These are phyloP conservation scores for Hibiscus syriacus DNA, from an alignment of 345 rosid genomes.

Conservation along the genomic window DNA sequence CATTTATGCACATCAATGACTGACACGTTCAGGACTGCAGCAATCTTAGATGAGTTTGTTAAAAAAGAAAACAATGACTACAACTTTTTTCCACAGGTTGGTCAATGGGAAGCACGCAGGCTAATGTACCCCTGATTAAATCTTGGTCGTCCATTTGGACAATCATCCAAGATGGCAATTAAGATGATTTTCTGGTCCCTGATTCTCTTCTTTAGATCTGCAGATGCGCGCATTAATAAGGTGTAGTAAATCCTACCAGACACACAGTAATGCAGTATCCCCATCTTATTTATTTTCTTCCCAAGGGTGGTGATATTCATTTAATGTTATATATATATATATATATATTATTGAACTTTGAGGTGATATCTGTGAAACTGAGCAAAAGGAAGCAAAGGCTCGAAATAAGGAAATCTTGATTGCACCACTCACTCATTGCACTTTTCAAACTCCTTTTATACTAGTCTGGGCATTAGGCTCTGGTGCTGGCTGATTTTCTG, in stretches of 20 bases:
- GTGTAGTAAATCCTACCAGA: background rate
- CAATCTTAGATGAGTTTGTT: too few relatives aligned
- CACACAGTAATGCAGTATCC: background rate
- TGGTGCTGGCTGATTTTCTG: background rate
- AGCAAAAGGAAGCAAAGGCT: constrained; percentile 13
- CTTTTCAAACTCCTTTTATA: background rate
- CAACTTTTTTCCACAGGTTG: constrained; percentile 25
- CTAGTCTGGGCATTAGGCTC: background rate
- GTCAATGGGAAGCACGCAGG: constrained; percentile 19
- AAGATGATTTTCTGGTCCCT: too few relatives aligned
- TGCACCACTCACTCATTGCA: background rate
- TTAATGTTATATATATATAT: background rate
- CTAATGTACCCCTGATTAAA: constrained; percentile 8
- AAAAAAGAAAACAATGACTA: constrained; percentile 5
- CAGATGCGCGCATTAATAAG: too few relatives aligned
- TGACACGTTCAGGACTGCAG: too few relatives aligned
- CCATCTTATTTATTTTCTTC: background rate
- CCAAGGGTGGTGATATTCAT: background rate
- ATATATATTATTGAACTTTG: too few relatives aligned
- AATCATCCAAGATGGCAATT: constrained; percentile 4
- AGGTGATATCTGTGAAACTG: background rate
- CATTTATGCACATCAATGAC: too few relatives aligned
- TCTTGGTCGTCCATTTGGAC: constrained; percentile 19
- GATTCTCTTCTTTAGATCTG: too few relatives aligned
- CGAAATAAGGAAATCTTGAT: background rate